phyloP scores from a whole-genome alignment of 2,329 filamentous ascomycete genomes.

The Colletotrichum chrysophilum region DNA sequence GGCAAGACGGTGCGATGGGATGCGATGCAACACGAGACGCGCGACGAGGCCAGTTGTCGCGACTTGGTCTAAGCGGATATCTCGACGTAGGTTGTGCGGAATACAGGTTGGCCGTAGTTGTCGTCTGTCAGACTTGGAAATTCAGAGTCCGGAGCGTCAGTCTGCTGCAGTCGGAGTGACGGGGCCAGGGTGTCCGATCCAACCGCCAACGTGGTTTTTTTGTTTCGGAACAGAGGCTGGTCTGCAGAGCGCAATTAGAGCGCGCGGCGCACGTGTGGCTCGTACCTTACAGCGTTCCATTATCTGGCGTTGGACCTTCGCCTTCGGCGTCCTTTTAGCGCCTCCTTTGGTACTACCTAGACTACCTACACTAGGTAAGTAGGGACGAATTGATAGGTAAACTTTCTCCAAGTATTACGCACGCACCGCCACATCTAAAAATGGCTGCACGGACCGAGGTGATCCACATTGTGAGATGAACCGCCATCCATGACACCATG shows the following conservation, averaged over 20 bases:
- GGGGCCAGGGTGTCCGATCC: conserved; percentile 21
- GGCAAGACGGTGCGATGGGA: neutral
- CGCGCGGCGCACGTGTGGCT: conserved; percentile 2
- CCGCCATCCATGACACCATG: neutral
- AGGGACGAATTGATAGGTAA: neutral
- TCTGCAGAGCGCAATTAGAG: neutral
- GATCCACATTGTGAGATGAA: neutral
- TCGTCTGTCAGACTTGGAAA: neutral
- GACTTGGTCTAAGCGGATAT: neutral
- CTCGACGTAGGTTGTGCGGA: neutral
- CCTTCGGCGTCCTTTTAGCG: neutral
- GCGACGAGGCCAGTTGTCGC: neutral
- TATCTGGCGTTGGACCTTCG: neutral
- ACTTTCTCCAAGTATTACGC: neutral
- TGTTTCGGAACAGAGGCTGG: neutral
- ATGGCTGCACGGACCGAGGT: neutral
- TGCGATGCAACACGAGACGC: neutral
- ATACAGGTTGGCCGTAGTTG: neutral
- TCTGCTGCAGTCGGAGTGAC: neutral
- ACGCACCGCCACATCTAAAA: conserved; percentile 7
- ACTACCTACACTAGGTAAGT: neutral
- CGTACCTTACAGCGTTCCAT: neutral
- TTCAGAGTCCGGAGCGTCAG: neutral
- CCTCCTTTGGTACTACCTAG: neutral
- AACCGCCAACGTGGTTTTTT: conserved; percentile 10